Percentiles rank a stretch among this genome's conserved stretches.
Evolutionary conservation across 139 green algal genomes (phyloP).

Genomic region (Chlamydomonas sp.): DNA sequence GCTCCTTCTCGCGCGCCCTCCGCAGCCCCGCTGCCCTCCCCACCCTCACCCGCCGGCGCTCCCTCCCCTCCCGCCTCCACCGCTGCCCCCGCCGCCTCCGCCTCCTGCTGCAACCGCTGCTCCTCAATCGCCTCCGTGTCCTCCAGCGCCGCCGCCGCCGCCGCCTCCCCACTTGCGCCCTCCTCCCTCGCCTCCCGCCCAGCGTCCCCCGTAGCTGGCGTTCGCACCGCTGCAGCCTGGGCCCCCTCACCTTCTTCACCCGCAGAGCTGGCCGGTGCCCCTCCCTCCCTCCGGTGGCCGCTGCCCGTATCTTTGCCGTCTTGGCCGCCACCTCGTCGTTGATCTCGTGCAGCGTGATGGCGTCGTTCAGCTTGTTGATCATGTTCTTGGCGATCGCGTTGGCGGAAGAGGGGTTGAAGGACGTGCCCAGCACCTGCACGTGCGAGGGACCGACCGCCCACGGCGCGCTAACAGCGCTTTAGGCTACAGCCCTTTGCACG

Average conservation of each 20-base stretch:
- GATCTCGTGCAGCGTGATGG: slow-evolving; percentile 73
- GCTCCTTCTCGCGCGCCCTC: not conserved
- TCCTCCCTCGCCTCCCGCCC: not conserved
- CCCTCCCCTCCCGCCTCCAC: not conserved
- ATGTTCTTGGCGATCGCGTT: slow-evolving; percentile 55
- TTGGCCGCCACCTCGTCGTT: slow-evolving; percentile 52
- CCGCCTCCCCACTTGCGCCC: not conserved
- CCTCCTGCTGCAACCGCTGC: not conserved
- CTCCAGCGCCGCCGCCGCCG: slow-evolving; percentile 11
- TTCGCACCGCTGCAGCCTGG: not conserved
- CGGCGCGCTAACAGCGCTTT: too few relatives aligned
- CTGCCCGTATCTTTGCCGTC: slow-evolving; percentile 7
- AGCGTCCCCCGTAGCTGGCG: not conserved
- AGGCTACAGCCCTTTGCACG: too few relatives aligned
- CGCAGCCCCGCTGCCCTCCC: not conserved
- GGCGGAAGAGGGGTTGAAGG: slow-evolving; percentile 48
- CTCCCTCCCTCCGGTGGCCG: not conserved
- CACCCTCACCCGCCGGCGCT: not conserved
- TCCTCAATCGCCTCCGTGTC: slow-evolving; percentile 20
- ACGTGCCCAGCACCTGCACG: slow-evolving; percentile 44
- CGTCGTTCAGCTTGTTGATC: slow-evolving; percentile 73
- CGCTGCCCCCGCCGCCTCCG: not conserved
- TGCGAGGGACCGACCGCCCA: not conserved
- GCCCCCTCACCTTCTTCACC: not conserved
- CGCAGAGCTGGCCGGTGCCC: not conserved